Conservation (phyloP, 306 rosid species). For the Carpinus viminea region DNA sequence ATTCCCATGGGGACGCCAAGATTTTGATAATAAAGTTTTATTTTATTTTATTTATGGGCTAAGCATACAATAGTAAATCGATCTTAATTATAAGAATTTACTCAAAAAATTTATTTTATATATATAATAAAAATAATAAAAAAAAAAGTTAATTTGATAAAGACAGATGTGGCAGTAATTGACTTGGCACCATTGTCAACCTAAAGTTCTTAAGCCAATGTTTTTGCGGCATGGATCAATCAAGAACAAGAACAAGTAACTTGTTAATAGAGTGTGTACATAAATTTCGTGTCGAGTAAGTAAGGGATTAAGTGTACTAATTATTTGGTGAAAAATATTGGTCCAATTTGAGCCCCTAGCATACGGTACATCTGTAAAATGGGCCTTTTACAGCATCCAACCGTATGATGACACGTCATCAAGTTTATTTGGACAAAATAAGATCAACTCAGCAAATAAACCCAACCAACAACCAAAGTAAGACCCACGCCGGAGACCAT, state of each 20-base stretch:
- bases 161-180: background rate
- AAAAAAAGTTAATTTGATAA: background rate
- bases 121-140: too few relatives aligned
- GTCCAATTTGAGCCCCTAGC: too few relatives aligned
- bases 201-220: background rate
- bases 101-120: background rate
- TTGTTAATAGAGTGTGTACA: background rate
- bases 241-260: background rate
- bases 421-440: too few relatives aligned
- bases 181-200: constrained; percentile 1
- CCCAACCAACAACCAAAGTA: too few relatives aligned
- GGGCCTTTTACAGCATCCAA: too few relatives aligned
- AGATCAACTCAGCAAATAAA: too few relatives aligned
- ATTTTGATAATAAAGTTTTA: background rate
- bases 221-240: background rate
- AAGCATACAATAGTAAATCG: background rate
- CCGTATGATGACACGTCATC: too few relatives aligned
- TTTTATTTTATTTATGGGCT: background rate
- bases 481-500: too few relatives aligned
- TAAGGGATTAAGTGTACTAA: background rate
- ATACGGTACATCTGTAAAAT: too few relatives aligned
- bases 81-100: background rate
- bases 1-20: background rate
- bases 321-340: background rate
- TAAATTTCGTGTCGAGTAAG: background rate